phyloP scores from a whole-genome alignment of 352 stramenopile genomes.

The Globisporangium polare region DNA sequence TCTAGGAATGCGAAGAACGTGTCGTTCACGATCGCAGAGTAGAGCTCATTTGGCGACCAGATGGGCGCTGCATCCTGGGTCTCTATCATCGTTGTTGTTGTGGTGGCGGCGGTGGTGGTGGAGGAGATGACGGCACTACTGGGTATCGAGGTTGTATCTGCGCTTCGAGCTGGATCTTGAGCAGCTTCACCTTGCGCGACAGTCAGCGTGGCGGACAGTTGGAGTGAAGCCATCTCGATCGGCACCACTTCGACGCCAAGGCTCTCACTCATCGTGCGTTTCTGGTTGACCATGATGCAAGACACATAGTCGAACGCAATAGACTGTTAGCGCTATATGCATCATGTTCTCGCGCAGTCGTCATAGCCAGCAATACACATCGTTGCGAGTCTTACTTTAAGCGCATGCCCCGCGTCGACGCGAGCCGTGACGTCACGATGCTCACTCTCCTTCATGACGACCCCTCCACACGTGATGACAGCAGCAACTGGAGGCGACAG shows the following conservation, averaged over 20 bases:
- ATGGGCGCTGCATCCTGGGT: background rate
- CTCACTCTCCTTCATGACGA: background rate
- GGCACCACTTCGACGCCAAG: constrained; percentile 1
- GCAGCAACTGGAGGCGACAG: background rate
- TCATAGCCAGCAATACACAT: no score
- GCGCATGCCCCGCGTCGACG: background rate
- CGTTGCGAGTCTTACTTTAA: background rate
- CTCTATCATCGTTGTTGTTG: background rate
- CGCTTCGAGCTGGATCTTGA: background rate
- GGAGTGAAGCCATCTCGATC: constrained; percentile 1
- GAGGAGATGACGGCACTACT: background rate
- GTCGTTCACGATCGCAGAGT: constrained; percentile 11
- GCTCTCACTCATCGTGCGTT: constrained; percentile 8
- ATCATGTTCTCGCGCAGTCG: no score
- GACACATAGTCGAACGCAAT: no score
- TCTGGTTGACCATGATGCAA: background rate
- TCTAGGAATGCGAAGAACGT: constrained; percentile 20
- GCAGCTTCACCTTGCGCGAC: no score
- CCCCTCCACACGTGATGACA: background rate
- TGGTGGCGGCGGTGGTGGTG: background rate
- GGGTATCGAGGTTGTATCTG: background rate
- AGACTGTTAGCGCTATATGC: no score
- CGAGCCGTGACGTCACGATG: background rate
- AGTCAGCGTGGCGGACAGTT: background rate
- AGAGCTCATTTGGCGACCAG: constrained; percentile 16